Evolutionary conservation across 805 yeast genomes (phyloP).

Genomic region (Yarrowia divulgata): DNA sequence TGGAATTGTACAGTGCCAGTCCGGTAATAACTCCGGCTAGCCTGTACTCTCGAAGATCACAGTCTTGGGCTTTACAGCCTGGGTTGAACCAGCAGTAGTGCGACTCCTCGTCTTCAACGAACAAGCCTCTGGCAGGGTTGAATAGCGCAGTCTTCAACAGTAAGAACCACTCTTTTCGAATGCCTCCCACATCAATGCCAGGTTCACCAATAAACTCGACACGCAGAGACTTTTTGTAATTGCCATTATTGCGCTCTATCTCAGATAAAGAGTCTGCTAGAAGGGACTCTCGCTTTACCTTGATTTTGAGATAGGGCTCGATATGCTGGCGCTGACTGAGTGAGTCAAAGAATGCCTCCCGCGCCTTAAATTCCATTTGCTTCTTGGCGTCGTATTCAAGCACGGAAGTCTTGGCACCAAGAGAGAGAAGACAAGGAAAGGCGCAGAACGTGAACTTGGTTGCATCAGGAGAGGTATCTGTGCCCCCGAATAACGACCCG

Average conservation of each 20-base stretch:
- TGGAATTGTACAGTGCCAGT: conserved; percentile 88
- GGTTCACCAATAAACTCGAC: conserved; percentile 88
- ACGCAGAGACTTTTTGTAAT: conserved; percentile 74
- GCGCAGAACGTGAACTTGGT: conserved; percentile 69
- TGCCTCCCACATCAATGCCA: conserved; percentile 95
- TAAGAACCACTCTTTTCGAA: conserved; percentile 92
- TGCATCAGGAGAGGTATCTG: conserved; percentile 7
- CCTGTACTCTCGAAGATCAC: conserved; percentile 56
- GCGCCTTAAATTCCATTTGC: conserved; percentile 86
- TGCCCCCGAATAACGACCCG: conserved; percentile 3
- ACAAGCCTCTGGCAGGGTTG: conserved; percentile 70
- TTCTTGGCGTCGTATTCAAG: conserved; percentile 81
- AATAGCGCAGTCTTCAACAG: conserved; percentile 74
- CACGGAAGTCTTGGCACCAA: conserved; percentile 82
- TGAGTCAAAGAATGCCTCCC: conserved; percentile 83
- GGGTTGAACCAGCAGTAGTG: conserved; percentile 73
- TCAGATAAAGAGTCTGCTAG: conserved; percentile 73
- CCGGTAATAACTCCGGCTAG: conserved; percentile 88
- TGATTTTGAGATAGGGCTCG: conserved; percentile 72
- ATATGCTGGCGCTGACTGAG: conserved; percentile 65
- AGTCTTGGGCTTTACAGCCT: conserved; percentile 43
- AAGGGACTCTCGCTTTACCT: conserved; percentile 70
- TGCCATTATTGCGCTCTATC: conserved; percentile 61
- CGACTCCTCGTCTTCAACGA: conserved; percentile 71
- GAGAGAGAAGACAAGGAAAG: conserved; percentile 79